Evolutionary conservation across 176 grass and related monocot species (phyloP).

Genomic region (Chloris gayana): DNA sequence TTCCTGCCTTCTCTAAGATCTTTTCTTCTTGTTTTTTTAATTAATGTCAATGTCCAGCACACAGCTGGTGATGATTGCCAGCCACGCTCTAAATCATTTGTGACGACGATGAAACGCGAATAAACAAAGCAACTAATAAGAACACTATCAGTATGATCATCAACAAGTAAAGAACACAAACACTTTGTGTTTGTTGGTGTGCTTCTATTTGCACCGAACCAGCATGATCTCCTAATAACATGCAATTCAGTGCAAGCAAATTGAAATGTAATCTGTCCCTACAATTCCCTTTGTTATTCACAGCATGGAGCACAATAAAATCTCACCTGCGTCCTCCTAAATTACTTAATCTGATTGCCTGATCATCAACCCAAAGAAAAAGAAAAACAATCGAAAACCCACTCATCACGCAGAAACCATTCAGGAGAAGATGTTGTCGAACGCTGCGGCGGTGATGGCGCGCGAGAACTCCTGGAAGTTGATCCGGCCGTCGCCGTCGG

Average conservation of each 20-base stretch:
- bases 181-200: not conserved
- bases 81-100: not conserved
- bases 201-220: not conserved
- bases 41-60: not conserved
- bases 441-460: slow-evolving; percentile 83
- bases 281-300: slow-evolving; percentile 38
- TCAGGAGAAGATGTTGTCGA: slow-evolving; percentile 88
- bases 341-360: slow-evolving; percentile 14
- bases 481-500: slow-evolving; percentile 81
- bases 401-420: not conserved
- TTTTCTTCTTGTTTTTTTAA: not conserved
- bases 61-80: not conserved
- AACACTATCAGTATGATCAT: not conserved
- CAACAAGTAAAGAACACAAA: not conserved
- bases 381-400: not conserved
- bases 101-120: not conserved
- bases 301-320: slow-evolving; percentile 8
- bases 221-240: not conserved
- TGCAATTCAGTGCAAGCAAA: not conserved
- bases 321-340: slow-evolving; percentile 37
- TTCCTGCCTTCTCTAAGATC: not conserved
- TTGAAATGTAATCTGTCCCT: not conserved
- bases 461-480: slow-evolving; percentile 87
- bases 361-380: not conserved
- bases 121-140: not conserved